Base-by-base conservation (phyloP, 73 alveolate species). In the Paramecium bursaria region DNA sequence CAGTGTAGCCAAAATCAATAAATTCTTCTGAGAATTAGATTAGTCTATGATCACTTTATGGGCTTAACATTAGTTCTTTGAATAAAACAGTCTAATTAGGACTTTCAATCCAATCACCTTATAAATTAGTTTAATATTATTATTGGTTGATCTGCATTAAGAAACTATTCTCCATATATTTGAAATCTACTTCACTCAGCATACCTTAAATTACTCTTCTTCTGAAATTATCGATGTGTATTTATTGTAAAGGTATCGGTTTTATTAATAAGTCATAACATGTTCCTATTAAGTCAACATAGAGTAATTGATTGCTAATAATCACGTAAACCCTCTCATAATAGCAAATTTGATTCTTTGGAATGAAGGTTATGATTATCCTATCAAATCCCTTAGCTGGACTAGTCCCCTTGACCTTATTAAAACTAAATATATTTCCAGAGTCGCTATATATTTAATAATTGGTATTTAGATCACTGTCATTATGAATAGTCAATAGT, bases 281-380 rank as follows among this genome's bases (percentile, higher is more conserved):
- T 48, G 99, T 91, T 0, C 99, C 99, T 57, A 95, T 87, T 74
- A 97, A 82, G 87, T 97, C 99, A 42, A 96, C 94, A 85, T 86
- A 96, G 17, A 95, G 91, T 49, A 96, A 88, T 46, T 87, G 46
- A 86, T 95, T 98, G 79, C 96, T 95, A 88, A 92, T 94, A 26
- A 94, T 94, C 10, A 95, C 49, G 50, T 97, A 87, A 88, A 95
- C 96, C 77, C 99, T 93, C 86, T 93, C 98, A 80, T 97, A 97
- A 75, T 95, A 97, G 53, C 90, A 52, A 35, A 92, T 93, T 6
- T 98, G 94, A 79, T 93, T 90, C 77, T 88, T 88, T 30, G 99
- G 99, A 15, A 75, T 91, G 87, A 97, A 97, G 48, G 97, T 88
- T 23, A 97, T 91, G 27, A 94, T 96, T 17, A 97, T 92, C 77